Conservation (phyloP, 352 stramenopile genomes). For the Thraustotheca clavata region DNA sequence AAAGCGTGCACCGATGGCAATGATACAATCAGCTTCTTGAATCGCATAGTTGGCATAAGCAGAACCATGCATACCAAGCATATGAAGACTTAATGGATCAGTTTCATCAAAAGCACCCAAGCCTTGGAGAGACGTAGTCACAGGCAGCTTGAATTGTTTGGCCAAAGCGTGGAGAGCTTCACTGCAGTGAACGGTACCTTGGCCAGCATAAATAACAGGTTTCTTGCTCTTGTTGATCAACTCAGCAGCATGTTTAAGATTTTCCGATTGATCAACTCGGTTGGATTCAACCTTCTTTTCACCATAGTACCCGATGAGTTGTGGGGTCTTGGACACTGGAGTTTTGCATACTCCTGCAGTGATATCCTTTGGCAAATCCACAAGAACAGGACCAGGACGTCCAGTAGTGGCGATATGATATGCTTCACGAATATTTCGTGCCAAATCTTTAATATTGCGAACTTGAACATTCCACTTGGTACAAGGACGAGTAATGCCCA, state of each 20-base stretch:
- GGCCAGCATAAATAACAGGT: conserved; percentile 92
- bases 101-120: conserved; percentile 92
- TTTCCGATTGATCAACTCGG: conserved; percentile 68
- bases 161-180: conserved; percentile 88
- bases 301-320: conserved; percentile 79
- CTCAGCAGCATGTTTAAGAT: conserved; percentile 56
- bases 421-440: conserved; percentile 91
- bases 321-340: conserved; percentile 57
- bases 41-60: conserved; percentile 95
- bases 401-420: conserved; percentile 94
- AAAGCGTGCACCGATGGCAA: conserved; percentile 92
- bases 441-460: conserved; percentile 91
- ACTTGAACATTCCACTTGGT: conserved; percentile 97
- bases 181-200: conserved; percentile 80
- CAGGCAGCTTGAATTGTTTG: conserved; percentile 89
- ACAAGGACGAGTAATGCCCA: conserved; percentile 83
- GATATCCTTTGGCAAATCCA: conserved; percentile 95
- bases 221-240: conserved; percentile 93
- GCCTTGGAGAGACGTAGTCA: conserved; percentile 91
- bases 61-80: conserved; percentile 96
- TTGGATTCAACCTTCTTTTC: conserved; percentile 77
- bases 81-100: conserved; percentile 91
- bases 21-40: conserved; percentile 91
- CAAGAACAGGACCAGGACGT: conserved; percentile 89
- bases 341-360: conserved; percentile 70